These are phyloP conservation scores for Citrus cavaleriei DNA, from an alignment of 345 rosid genomes.

Conservation along the genomic window DNA sequence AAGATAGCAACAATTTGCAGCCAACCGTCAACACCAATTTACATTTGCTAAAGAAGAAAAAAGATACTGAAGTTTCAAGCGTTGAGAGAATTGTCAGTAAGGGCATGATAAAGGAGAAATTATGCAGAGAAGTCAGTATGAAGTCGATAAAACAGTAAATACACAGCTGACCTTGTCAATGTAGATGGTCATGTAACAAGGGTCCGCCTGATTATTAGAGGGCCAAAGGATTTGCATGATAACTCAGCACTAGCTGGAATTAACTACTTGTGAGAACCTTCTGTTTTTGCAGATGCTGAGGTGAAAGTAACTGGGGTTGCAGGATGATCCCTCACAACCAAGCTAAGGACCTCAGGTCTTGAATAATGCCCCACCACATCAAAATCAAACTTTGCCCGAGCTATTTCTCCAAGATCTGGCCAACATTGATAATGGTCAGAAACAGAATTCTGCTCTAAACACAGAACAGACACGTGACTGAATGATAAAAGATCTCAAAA, in stretches of 20 bases:
- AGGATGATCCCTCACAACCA: conserved; percentile 79
- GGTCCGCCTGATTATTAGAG: not conserved
- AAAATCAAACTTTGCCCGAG: conserved; percentile 82
- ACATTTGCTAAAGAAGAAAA: not conserved
- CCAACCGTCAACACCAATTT: not conserved
- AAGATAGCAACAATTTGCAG: not conserved
- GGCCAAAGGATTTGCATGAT: not conserved
- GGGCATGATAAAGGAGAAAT: not conserved
- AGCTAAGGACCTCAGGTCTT: conserved; percentile 89
- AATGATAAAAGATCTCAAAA: not conserved
- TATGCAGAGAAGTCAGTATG: not conserved
- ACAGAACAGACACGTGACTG: not conserved
- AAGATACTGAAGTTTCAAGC: not conserved
- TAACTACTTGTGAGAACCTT: conserved; percentile 27
- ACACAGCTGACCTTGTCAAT: not conserved
- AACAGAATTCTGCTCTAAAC: not conserved
- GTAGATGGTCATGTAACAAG: not conserved
- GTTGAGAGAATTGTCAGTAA: not conserved
- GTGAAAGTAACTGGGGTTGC: conserved; percentile 61
- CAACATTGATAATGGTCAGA: conserved; percentile 1
- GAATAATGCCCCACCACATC: conserved; percentile 94
- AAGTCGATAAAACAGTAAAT: not conserved
- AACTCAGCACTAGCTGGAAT: conserved; percentile 2
- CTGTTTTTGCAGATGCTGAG: conserved; percentile 37
- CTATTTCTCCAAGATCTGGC: conserved; percentile 91